phyloP scores from a whole-genome alignment of 192 early-diverging fungal genomes.

The Allomyces arbusculus region DNA sequence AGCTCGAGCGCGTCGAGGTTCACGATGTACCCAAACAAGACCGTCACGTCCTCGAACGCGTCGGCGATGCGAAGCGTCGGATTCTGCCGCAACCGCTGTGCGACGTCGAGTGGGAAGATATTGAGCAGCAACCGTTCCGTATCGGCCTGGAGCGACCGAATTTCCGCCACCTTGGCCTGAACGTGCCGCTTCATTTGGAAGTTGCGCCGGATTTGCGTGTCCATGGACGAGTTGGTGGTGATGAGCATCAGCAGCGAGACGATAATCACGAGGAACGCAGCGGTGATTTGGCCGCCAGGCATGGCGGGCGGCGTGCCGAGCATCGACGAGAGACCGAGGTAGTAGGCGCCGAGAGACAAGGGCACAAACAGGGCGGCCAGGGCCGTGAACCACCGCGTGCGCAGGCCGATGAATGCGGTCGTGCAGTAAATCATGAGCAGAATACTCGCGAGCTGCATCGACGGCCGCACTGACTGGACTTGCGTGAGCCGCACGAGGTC shows the following conservation, averaged over 20 bases:
- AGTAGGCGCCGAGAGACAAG: not conserved
- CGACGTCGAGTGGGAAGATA: slow-evolving; percentile 12
- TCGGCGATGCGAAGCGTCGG: slow-evolving; percentile 11
- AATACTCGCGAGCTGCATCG: not conserved
- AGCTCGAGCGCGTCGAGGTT: slow-evolving; percentile 6
- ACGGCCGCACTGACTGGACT: not conserved
- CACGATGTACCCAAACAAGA: slow-evolving; percentile 11
- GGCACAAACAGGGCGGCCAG: not conserved
- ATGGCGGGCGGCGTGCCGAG: not conserved
- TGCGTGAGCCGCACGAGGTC: not conserved
- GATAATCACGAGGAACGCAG: not conserved
- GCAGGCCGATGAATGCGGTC: slow-evolving; percentile 2
- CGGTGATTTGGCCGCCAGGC: not conserved
- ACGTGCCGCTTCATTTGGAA: slow-evolving; percentile 6
- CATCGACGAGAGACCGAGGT: not conserved
- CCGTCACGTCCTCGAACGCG: slow-evolving; percentile 9
- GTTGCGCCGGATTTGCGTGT: slow-evolving; percentile 7
- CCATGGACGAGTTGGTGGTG: slow-evolving; percentile 6
- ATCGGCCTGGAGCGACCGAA: slow-evolving; percentile 7
- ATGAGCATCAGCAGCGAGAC: not conserved
- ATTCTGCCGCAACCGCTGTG: slow-evolving; percentile 8
- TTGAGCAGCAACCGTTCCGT: slow-evolving; percentile 13
- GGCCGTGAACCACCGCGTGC: not conserved
- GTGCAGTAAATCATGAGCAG: slow-evolving; percentile 1
- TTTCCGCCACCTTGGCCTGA: slow-evolving; percentile 1